Percentiles rank a stretch among this genome's conserved stretches.
These are phyloP conservation scores for Zymoseptoria pseudotritici DNA, from an alignment of 2,329 filamentous ascomycete genomes.

Conservation along the genomic window DNA sequence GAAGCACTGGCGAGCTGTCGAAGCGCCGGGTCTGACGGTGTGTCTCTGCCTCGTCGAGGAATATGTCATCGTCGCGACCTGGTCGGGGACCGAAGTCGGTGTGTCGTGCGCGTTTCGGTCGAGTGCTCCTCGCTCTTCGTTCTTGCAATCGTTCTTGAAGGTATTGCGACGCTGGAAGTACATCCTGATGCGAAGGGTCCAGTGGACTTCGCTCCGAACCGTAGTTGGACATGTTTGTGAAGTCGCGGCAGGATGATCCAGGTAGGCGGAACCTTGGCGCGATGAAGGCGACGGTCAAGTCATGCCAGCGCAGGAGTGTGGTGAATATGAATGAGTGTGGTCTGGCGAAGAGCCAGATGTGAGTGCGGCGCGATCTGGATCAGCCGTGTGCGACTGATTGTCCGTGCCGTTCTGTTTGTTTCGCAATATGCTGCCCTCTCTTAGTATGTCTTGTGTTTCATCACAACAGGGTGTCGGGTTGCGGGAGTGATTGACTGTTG, in stretches of 20 bases:
- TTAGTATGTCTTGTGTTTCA: neutral
- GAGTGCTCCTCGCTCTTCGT: slow-evolving; percentile 24
- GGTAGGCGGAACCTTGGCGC: neutral
- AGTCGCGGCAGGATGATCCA: neutral
- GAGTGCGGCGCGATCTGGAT: neutral
- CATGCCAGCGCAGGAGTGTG: neutral
- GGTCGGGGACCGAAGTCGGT: slow-evolving; percentile 27
- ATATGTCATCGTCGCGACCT: slow-evolving; percentile 31
- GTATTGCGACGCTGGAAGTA: slow-evolving; percentile 27
- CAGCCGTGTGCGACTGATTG: neutral
- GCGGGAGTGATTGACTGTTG: neutral
- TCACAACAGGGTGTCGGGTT: neutral
- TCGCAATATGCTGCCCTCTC: neutral
- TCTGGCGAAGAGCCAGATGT: neutral
- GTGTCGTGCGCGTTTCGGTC: slow-evolving; percentile 27
- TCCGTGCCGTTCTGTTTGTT: neutral
- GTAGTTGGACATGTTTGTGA: neutral
- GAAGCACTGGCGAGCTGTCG: slow-evolving; percentile 24
- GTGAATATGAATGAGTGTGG: neutral
- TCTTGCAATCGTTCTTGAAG: slow-evolving; percentile 31
- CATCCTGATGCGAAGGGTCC: slow-evolving; percentile 5
- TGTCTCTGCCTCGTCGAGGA: slow-evolving; percentile 27
- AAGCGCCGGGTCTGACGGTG: slow-evolving; percentile 14
- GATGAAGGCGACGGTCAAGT: neutral
- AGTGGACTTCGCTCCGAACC: neutral